A percentile compares a stretch with the other conserved stretches of the same genome.
phyloP scores from a whole-genome alignment of 495 filamentous ascomycete genomes.

The Glutinoglossum americanum region DNA sequence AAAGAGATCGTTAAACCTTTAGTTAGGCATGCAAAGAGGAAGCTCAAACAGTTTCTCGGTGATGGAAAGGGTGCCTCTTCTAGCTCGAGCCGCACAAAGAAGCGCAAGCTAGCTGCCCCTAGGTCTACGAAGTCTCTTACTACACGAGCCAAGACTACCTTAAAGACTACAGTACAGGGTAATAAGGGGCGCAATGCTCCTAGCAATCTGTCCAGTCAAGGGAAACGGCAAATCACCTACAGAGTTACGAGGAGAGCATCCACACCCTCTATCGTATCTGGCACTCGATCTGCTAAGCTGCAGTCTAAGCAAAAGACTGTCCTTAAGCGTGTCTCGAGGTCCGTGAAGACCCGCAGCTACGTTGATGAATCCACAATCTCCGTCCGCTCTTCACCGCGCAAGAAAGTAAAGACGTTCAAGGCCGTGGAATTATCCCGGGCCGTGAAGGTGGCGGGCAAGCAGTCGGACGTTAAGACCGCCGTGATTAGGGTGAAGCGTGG shows the following conservation, averaged over 20 bases:
- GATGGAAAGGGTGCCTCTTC: neutral
- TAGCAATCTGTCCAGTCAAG: neutral
- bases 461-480: neutral
- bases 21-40: neutral
- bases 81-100: neutral
- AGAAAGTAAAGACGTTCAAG: slow-evolving; percentile 1
- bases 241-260: neutral
- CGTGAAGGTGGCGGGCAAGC: neutral
- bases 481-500: neutral
- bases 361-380: neutral
- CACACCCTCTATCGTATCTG: neutral
- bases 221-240: neutral
- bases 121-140: neutral
- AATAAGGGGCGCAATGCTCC: neutral
- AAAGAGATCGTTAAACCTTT: neutral
- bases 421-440: neutral
- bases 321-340: neutral
- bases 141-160: neutral
- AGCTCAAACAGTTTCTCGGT: neutral
- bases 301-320: neutral
- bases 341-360: neutral
- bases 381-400: neutral
- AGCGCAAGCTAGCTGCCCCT: neutral
- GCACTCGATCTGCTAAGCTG: neutral
- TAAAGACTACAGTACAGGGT: neutral